Evolutionary conservation across 169 alveolate species (phyloP), one percentile per base, ranked within the genome.

Genomic region (Plasmodium falciparum): DNA sequence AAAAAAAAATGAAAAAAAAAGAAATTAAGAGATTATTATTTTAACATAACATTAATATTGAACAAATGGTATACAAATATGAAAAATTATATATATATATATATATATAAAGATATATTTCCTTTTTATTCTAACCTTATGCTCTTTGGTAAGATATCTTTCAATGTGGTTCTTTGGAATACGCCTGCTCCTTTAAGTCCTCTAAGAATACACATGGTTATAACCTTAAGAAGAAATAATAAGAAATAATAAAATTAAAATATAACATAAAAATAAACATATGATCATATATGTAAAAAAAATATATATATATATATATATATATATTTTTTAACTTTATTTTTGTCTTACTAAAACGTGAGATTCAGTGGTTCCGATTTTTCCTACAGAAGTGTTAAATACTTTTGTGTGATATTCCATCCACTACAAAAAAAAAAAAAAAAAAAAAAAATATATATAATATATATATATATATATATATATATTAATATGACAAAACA

Each of bases 101-200:
- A 52, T 52, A 52, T 3, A 52, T 52, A 12, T 52, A 52, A 7
- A 22, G 20, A 49, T 78, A 65, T 78, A 22, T 13, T 20, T 65
- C 49, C 49, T 58, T 78, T 20, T 49, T 63, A 6, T 78, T 4
- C 75, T 6, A 26, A 78, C 89, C 61, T 56, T 20, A 78, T 3
- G 58, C 11, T 78, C 11, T 24, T 76, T 66, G 89, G 89, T 22
- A 78, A 24, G 17, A 78, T 15, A 49, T 78, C 65, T 13, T 39
- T 78, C 39, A 78, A 49, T 22, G 88, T 43, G 20, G 61, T 24
- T 24, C 17, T 63, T 6, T 78, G 26, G 67, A 26, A 78, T 29
- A 78, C 1, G 47, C 50, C 89, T 45, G 45, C 17, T 65, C 89
- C 89, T 78, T 78, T 78, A 20, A 78, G 26, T 65, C 89, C 89